These are phyloP conservation scores for Metrosideros polymorpha DNA, from an alignment of 441 rosid genomes.

Conservation along the genomic window DNA sequence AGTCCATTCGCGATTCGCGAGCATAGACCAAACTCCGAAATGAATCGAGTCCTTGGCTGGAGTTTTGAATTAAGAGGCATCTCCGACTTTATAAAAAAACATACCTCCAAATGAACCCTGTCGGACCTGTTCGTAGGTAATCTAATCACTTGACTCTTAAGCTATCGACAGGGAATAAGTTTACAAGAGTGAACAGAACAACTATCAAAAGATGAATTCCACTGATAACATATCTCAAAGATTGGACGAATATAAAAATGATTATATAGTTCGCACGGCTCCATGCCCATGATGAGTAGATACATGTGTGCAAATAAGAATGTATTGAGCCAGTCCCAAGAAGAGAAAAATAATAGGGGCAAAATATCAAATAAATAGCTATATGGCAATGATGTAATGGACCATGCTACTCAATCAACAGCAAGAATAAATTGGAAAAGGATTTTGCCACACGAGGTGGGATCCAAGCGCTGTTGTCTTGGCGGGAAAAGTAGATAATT, in stretches of 20 bases:
- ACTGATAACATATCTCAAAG: background rate
- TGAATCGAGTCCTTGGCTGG: background rate
- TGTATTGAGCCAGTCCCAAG: background rate
- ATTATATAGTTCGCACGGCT: background rate
- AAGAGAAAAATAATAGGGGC: background rate
- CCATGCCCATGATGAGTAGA: background rate
- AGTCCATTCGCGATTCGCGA: background rate
- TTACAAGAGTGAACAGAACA: background rate
- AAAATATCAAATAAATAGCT: background rate
- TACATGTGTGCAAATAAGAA: background rate
- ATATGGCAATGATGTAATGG: background rate
- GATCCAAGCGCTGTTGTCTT: background rate
- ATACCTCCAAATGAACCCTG: background rate
- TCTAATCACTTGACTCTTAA: background rate
- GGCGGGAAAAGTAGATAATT: background rate
- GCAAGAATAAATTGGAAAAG: background rate
- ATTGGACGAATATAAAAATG: background rate
- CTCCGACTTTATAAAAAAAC: background rate
- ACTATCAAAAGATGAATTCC: background rate
- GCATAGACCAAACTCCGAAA: background rate
- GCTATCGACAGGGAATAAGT: background rate
- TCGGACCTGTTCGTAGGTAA: background rate
- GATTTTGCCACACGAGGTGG: background rate
- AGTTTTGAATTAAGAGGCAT: background rate
- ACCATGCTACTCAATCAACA: background rate